Evolutionary conservation across 306 rosid species (phyloP), one percentile per base, ranked within the genome.

Genomic region (Lupinus albus): DNA sequence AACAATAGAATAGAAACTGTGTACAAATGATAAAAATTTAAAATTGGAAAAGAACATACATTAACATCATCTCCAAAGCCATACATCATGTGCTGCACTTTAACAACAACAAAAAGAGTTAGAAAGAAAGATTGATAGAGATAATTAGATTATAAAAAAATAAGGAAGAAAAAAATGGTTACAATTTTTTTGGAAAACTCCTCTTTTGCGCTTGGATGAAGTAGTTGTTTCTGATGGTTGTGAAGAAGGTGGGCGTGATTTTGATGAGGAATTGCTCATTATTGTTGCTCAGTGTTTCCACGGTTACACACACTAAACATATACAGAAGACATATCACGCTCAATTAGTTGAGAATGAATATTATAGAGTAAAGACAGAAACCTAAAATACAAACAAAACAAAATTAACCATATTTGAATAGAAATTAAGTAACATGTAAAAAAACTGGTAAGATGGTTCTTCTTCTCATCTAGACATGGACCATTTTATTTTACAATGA

Each of bases 51-150:
- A 61, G 41, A 11, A 76, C 88, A 83, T 74, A 92, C 96, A 77
- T 89, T 92, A 7, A 89, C 84, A 71, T 87, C 95, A 73, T 89
- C 98, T 73, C 98, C 98, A 25, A 89, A 89, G 17, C 98, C 98
- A 77, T 87, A 92, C 96, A 92, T 92, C 96, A 92, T 89, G 70
- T 92, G 98, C 84, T 92, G 93, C 88, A 92, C 96, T 92, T 33
- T 4, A 66, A 15, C 35, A 63, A 64, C 4, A 46, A 2, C n/a
- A 74, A 46, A 8, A 70, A 30, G 12, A 46, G 53, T 41, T 21
- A 61, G 8, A 32, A 8, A 53, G 9, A 54, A n/a, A n/a, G n/a
- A n/a, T n/a, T n/a, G n/a, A n/a, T 0, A 20, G 11, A 21, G 61
- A 47, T 1, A 56, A 11, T 4, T 38, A 8, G 41, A 8, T 25